Base-by-base conservation (phyloP, 192 early-diverging fungal genomes). In the Linderina pennispora region DNA sequence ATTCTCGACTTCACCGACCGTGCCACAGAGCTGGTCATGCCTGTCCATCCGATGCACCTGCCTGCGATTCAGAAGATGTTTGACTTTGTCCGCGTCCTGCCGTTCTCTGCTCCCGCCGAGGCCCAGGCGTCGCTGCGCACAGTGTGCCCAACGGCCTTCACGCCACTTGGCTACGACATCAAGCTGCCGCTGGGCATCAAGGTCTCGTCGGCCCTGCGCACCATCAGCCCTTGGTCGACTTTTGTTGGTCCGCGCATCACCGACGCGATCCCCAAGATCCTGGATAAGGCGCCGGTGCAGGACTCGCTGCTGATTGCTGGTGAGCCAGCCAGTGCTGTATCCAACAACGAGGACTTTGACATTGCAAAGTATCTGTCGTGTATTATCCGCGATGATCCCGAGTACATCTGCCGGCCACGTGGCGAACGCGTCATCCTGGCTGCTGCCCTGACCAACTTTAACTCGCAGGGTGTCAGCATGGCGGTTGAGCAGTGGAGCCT, bases 141-240 rank as follows among this genome's bases (percentile, higher is more conserved):
- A 0, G 62, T 85, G 13, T 78, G 23, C 24, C 76, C 43, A 22
- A 53, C 34, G 48, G 65, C 43, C 8, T 50, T 36, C 26, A 38
- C 11, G 17, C 70, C 35, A 17, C 42, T 36, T 47, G 64, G 22
- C 36, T 66, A 42, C 46, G 62, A 45, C 48, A 39, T 83, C 16
- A 85, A 85, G 47, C 58, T 83, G 14, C 65, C 76, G 5, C 60
- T 85, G n/a, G 81, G 79, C 3, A 64, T 83, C 50, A 83, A 81
- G 44, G 60, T 80, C 1, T 65, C 81, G 1, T 83, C 81, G 3
- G 81, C 81, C 10, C 40, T 85, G 44, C 80, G 83, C 24, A 85
- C 81, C 2, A 74, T 85, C 53, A 80, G 78, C 35, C 81, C 82
- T 14, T 83, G 73, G 58, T 74, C 79, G 3, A 74, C 76, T 10